Evolutionary conservation across 2,329 filamentous ascomycete species (phyloP), one percentile per base, ranked within the genome.

Genomic region (Aspergillus hortae): DNA sequence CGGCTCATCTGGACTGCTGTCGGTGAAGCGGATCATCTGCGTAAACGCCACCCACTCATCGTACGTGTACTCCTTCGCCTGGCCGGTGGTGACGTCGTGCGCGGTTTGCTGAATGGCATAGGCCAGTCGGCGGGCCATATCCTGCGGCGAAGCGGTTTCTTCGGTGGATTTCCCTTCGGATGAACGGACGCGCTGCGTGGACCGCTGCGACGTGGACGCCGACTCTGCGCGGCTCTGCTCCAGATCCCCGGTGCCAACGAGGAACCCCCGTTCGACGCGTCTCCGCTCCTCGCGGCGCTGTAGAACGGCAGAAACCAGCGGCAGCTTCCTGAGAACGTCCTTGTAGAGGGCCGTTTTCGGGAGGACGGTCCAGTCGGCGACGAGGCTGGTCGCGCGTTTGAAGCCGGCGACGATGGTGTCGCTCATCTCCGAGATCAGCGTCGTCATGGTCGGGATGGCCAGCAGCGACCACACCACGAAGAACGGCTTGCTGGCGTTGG

Each of bases 401-500:
- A 88, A 84, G 36, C 75, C 77, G 2, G 74, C 72, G 11, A 96
- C 86, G 17, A 96, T 81, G 0, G 92, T 96, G 62, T 95, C 88
- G 21, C 88, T 89, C 53, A 94, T 88, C 59, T 92, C 88, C 10
- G 85, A 87, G 56, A 95, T 88, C 11, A 96, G 80, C 15, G 95
- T 86, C 0, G 92, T 95, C 81, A 92, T 92, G 2, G 89, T 92
- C 0, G 92, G 92, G 3, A 96, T 79, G 0, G 91, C 90, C 23
- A 96, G 80, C 1, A 96, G 69, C 12, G 86, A 89, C 92, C 92
- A 96, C 51, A 96, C 86, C n/a, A 96, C 89, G 62, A 95, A 96
- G 67, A 96, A 95, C 0, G 89, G 84, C 49, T 89, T 86, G 1
- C 89, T 90, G 0, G 85, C 80, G 57, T 91, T 92, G 2, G 86